Conservation (phyloP, 805 yeast species). For the Hermanozyma aechmeae region DNA sequence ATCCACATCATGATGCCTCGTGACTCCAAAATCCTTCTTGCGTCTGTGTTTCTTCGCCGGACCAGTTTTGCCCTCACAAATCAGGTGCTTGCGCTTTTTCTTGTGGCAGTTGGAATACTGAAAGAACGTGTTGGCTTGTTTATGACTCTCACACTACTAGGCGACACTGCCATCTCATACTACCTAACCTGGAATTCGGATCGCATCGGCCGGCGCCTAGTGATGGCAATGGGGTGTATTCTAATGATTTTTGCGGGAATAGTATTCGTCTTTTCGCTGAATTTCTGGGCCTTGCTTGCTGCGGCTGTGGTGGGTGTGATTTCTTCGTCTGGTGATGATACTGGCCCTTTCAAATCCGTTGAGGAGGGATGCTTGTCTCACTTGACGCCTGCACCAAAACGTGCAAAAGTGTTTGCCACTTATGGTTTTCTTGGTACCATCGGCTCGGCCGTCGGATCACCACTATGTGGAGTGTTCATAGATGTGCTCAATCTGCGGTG, state of each 20-base stretch:
- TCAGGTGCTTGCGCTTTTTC: slow-evolving; percentile 63
- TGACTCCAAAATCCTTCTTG: slow-evolving; percentile 60
- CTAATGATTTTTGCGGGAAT: slow-evolving; percentile 65
- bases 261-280: slow-evolving; percentile 48
- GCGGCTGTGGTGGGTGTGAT: slow-evolving; percentile 83
- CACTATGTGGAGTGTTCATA: slow-evolving; percentile 51
- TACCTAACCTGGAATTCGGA: slow-evolving; percentile 73
- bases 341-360: slow-evolving; percentile 82
- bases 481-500: slow-evolving; percentile 28
- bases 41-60: slow-evolving; percentile 61
- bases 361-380: slow-evolving; percentile 82
- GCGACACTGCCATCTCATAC: slow-evolving; percentile 69
- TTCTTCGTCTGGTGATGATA: slow-evolving; percentile 83
- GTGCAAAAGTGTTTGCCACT: slow-evolving; percentile 70
- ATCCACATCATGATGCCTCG: background rate
- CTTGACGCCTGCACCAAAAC: slow-evolving; percentile 50
- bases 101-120: slow-evolving; percentile 43
- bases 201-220: slow-evolving; percentile 53
- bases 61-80: slow-evolving; percentile 72
- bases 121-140: slow-evolving; percentile 63
- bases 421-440: slow-evolving; percentile 60
- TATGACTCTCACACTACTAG: slow-evolving; percentile 73
- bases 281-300: slow-evolving; percentile 43
- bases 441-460: slow-evolving; percentile 70
- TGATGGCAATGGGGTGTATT: slow-evolving; percentile 53